Conservation (phyloP, 176 grass and related monocot species). For the Oryza australiensis region DNA sequence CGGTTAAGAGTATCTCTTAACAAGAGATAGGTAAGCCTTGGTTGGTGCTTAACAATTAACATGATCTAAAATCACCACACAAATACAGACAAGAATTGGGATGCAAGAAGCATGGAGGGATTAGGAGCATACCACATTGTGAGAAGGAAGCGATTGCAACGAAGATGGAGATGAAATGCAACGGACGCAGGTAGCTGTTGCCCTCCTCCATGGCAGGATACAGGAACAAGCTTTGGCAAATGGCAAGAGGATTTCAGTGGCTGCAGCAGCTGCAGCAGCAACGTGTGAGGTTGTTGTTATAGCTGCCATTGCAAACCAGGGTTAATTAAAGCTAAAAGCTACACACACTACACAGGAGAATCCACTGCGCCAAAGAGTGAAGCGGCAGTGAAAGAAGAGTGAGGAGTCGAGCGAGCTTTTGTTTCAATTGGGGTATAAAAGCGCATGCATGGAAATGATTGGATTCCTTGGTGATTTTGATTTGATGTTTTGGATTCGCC, state of each 20-base stretch:
- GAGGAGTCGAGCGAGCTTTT: constrained; percentile 13
- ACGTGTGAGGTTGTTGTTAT: constrained; percentile 26
- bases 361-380: constrained; percentile 1
- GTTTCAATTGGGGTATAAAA: not conserved
- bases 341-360: not conserved
- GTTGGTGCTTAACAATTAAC: not conserved
- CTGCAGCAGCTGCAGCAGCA: not conserved
- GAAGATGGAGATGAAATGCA: constrained; percentile 33
- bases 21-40: not conserved
- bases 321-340: constrained; percentile 25
- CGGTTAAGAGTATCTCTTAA: not conserved
- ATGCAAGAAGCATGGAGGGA: not conserved
- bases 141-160: not conserved
- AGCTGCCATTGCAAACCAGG: constrained; percentile 4
- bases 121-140: constrained; percentile 45
- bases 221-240: not conserved
- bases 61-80: not conserved
- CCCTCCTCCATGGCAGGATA: constrained; percentile 30
- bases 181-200: not conserved
- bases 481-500: constrained; percentile 44
- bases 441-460: constrained; percentile 46
- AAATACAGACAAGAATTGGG: not conserved
- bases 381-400: constrained; percentile 18
- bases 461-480: constrained; percentile 40
- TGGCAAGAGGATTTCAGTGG: not conserved